phyloP scores from a whole-genome alignment of 2,329 filamentous ascomycete genomes.

The Aspergillus clavatus region DNA sequence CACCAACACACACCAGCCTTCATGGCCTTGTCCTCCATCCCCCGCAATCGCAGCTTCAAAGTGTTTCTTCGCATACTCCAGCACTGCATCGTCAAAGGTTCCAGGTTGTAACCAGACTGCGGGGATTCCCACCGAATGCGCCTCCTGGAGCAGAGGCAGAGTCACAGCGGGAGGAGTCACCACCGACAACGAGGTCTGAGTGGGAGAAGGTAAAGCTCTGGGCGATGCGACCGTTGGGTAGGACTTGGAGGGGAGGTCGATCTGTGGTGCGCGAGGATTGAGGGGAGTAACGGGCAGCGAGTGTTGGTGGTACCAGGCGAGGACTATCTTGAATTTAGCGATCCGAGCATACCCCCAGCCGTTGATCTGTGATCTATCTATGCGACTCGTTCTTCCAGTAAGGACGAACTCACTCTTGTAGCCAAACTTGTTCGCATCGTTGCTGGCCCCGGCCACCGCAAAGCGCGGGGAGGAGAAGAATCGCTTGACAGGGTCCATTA shows the following conservation, averaged over 20 bases:
- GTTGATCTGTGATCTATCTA: not conserved
- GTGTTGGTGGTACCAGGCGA: conserved; percentile 81
- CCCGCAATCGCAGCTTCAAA: conserved; percentile 66
- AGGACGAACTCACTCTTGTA: conserved; percentile 69
- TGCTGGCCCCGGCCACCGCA: conserved; percentile 85
- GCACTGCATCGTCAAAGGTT: conserved; percentile 70
- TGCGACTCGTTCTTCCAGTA: not conserved
- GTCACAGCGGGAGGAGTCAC: conserved; percentile 83
- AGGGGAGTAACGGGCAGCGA: conserved; percentile 73
- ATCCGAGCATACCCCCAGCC: too few relatives aligned
- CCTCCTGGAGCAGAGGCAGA: conserved; percentile 68
- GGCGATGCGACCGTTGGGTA: conserved; percentile 64
- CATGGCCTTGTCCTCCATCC: conserved; percentile 60
- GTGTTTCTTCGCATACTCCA: conserved; percentile 63
- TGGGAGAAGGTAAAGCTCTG: conserved; percentile 59
- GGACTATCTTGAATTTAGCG: conserved; percentile 53
- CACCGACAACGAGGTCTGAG: conserved; percentile 71
- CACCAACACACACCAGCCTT: conserved; percentile 85
- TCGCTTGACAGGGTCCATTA: conserved; percentile 55
- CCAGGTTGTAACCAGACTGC: conserved; percentile 90
- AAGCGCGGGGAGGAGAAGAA: conserved; percentile 80
- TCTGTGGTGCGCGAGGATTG: conserved; percentile 65
- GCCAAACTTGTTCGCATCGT: conserved; percentile 78
- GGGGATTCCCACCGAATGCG: conserved; percentile 65
- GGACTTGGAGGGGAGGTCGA: conserved; percentile 56